Evolutionary conservation across 495 filamentous ascomycete genomes (phyloP).

Genomic region (Cercophora newfieldiana): DNA sequence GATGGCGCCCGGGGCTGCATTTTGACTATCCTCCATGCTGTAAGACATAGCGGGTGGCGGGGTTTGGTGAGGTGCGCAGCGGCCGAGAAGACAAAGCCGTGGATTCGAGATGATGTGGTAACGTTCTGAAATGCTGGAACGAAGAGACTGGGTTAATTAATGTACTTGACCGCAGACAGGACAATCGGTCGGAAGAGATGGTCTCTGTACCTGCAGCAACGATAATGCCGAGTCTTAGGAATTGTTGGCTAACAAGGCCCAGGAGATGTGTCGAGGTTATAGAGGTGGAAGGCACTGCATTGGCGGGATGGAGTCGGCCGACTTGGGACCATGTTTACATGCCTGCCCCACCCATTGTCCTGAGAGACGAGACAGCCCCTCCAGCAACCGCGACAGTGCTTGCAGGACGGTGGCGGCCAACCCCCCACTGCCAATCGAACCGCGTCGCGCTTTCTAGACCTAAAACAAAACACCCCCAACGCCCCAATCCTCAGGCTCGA

Average conservation of each 20-base stretch:
- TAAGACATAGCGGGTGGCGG: constrained; percentile 55
- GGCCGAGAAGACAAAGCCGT: constrained; percentile 6
- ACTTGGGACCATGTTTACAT: constrained; percentile 16
- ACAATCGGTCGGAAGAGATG: neutral
- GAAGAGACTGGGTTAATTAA: constrained; percentile 27
- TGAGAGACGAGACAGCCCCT: constrained; percentile 9
- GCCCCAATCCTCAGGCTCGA: constrained; percentile 11
- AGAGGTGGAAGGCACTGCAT: constrained; percentile 16
- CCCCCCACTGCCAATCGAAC: constrained; percentile 13
- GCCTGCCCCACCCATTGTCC: neutral
- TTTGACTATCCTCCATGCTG: constrained; percentile 70
- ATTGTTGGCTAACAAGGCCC: constrained; percentile 11
- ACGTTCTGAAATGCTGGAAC: constrained; percentile 18
- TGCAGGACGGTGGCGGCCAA: neutral
- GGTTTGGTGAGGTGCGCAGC: neutral
- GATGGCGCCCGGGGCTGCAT: constrained; percentile 62
- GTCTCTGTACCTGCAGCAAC: constrained; percentile 25
- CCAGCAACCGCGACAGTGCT: constrained; percentile 7
- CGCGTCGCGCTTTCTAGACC: constrained; percentile 10
- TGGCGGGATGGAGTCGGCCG: neutral
- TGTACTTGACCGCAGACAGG: constrained; percentile 3
- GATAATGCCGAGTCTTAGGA: constrained; percentile 22
- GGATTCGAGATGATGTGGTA: constrained; percentile 13
- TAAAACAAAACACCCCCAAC: constrained; percentile 21
- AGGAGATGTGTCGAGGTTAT: constrained; percentile 5